Evolutionary conservation across 768 basidiomycete genomes (phyloP).

Genomic region (Pholiota conissans): DNA sequence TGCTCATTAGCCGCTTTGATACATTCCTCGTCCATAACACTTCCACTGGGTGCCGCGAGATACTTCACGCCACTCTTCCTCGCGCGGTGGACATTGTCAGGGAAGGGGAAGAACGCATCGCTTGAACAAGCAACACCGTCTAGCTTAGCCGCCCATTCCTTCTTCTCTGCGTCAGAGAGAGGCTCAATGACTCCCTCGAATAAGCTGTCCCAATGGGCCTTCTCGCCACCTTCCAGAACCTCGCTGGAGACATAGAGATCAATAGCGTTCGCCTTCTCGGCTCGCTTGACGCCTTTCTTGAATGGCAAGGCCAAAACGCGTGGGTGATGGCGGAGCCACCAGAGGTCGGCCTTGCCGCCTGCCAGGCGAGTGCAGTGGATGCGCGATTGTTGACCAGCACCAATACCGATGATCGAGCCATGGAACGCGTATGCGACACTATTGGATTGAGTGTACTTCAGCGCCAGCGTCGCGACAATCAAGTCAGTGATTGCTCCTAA

Average conservation of each 20-base stretch:
- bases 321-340: conserved; percentile 99
- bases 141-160: conserved; percentile 70
- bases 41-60: conserved; percentile 88
- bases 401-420: conserved; percentile 92
- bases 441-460: conserved; percentile 99
- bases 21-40: conserved; percentile 96
- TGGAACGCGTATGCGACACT: conserved; percentile 93
- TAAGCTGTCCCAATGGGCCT: conserved; percentile 84
- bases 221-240: conserved; percentile 85
- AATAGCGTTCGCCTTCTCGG: conserved; percentile 98
- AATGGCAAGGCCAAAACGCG: conserved; percentile 91
- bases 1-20: conserved; percentile 96
- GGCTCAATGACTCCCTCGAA: conserved; percentile 74
- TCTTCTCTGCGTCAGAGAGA: conserved; percentile 69
- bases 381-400: conserved; percentile 97
- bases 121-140: conserved; percentile 91
- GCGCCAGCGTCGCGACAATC: conserved; percentile 92
- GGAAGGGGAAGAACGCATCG: conserved; percentile 99
- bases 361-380: conserved; percentile 99
- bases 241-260: conserved; percentile 95
- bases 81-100: conserved; percentile 95
- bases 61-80: conserved; percentile 90
- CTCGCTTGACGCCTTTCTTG: conserved; percentile 96
- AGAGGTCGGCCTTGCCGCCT: conserved; percentile 96
- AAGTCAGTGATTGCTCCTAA: conserved; percentile 80